Percentiles rank a stretch among this genome's conserved stretches.
phyloP scores from a whole-genome alignment of 768 basidiomycete genomes.

The Termitomyces bulborhizus region DNA sequence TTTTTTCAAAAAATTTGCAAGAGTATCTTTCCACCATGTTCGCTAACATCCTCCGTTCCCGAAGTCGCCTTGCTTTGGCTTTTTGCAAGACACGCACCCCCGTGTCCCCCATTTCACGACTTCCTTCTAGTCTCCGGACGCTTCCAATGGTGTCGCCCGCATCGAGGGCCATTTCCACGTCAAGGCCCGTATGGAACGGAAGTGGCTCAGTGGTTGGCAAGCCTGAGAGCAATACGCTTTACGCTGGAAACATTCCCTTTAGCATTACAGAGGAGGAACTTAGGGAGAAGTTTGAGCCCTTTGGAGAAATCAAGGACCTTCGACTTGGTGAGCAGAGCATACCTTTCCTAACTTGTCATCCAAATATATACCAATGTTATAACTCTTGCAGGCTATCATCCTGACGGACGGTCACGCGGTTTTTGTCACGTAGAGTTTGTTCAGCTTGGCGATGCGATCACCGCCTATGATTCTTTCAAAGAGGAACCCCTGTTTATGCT shows the following conservation, averaged over 20 bases:
- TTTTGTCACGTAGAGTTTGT: conserved; percentile 41
- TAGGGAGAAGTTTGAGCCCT: conserved; percentile 32
- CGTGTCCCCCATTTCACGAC: neutral
- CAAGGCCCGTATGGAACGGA: conserved; percentile 2
- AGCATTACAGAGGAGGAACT: conserved; percentile 33
- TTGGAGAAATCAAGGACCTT: conserved; percentile 33
- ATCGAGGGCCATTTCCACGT: conserved; percentile 16
- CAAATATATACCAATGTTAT: neutral
- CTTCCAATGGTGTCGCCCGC: neutral
- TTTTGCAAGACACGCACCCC: conserved; percentile 16
- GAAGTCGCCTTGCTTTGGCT: conserved; percentile 26
- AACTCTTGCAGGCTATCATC: conserved; percentile 9
- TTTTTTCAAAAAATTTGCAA: conserved; percentile 4
- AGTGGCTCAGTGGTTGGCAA: neutral
- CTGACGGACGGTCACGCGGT: conserved; percentile 34
- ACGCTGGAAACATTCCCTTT: conserved; percentile 51
- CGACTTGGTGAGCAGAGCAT: conserved; percentile 33
- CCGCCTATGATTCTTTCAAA: conserved; percentile 25
- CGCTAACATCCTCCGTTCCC: conserved; percentile 28
- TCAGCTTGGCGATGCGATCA: conserved; percentile 27
- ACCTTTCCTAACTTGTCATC: neutral
- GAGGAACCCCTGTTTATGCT: conserved; percentile 44
- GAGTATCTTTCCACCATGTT: conserved; percentile 24
- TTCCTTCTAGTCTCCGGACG: neutral
- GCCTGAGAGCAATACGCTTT: conserved; percentile 27